Base-by-base conservation (phyloP, 306 rosid genomes). In the Gastrolobium villosum region DNA sequence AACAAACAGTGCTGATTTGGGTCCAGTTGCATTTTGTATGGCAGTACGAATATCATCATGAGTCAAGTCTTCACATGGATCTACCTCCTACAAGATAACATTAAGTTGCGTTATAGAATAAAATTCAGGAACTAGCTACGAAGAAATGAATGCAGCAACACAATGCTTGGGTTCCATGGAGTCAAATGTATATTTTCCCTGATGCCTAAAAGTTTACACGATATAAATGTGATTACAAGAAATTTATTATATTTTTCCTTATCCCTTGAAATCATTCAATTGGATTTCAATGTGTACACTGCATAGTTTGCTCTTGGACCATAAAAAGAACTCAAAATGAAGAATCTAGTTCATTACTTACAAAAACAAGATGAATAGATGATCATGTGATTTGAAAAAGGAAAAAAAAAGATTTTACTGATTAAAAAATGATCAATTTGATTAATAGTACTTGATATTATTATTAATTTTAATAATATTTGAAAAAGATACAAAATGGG, bases 11-110 rank as follows among this genome's bases (percentile, higher is more conserved):
- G 99, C 96, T 63, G 97, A 89, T 85, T 74, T 93, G 59, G 98
- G 93, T 75, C 99, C 99, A 40, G 98, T 91, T 41, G 98, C 98
- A 86, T 95, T 95, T 82, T 93, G 99, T 85, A 95, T 93, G 62
- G 99, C 98, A 48, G 97, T 93, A 56, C 98, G 92, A 79, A 95
- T 90, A 80, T 93, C 99, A 59, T 91, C 98, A 88, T 93, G 96
- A 76, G 98, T 91, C 81, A 95, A 89, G 72, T 85, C 97, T 88
- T 93, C 98, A 68, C 97, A 95, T 7, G 99, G 99, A 93, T 95
- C 99, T 75, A 95, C 99, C 79, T 90, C 98, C 99, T 95, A 82
- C 69, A 73, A 6, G 84, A 45, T 35, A 69, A 72, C 66, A 80
- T 65, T 26, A 69, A 78, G 61, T 50, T 54, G 40, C 60, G 64